Evolutionary conservation across 2,329 filamentous ascomycete genomes (phyloP).

Genomic region (Calcarisporium arbuscula): DNA sequence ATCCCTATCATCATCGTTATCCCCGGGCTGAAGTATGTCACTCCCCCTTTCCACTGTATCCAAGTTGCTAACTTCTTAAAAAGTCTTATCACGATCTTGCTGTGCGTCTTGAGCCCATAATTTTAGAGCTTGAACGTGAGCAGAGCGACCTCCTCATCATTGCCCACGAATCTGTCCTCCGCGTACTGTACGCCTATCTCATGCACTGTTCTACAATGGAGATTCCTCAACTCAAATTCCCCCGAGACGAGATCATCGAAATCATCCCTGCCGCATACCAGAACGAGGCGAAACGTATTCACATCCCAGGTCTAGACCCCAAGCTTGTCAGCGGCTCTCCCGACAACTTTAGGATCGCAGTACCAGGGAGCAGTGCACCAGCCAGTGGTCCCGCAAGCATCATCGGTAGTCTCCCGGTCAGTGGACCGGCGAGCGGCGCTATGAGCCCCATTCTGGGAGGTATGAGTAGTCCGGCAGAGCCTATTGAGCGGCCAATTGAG

Average conservation of each 20-base stretch:
- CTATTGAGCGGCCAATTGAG: constrained; percentile 36
- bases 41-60: constrained; percentile 1
- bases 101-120: constrained; percentile 96
- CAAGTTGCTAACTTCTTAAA: constrained; percentile 7
- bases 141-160: constrained; percentile 98
- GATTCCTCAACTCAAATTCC: constrained; percentile 89
- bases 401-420: constrained; percentile 16
- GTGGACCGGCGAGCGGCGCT: constrained; percentile 24
- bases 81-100: constrained; percentile 97
- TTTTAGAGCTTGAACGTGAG: constrained; percentile 92
- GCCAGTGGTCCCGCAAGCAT: constrained; percentile 22
- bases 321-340: constrained; percentile 70
- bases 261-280: constrained; percentile 97
- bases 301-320: constrained; percentile 64
- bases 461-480: constrained; percentile 39
- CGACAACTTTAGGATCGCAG: constrained; percentile 73
- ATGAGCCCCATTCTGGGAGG: constrained; percentile 43
- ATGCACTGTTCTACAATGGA: constrained; percentile 97
- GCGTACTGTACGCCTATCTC: constrained; percentile 92
- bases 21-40: constrained; percentile 76
- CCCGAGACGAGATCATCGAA: constrained; percentile 95
- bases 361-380: constrained; percentile 36
- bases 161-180: constrained; percentile 94
- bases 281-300: constrained; percentile 87
- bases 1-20: constrained; percentile 96